Evolutionary conservation across 768 basidiomycete genomes (phyloP), one percentile per base, ranked within the genome.

Genomic region (Tricholomella constricta): DNA sequence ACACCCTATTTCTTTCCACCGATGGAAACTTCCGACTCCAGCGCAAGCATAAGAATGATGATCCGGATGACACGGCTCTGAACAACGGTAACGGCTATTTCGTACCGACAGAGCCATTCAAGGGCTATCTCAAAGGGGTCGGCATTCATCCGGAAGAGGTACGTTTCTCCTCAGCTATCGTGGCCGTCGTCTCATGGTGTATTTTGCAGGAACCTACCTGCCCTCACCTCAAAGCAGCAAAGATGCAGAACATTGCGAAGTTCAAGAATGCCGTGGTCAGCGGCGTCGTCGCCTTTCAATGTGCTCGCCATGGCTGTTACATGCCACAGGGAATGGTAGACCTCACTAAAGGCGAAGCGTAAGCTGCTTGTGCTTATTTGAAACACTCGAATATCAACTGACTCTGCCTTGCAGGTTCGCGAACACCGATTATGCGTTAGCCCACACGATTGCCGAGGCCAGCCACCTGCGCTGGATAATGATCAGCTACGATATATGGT

Each of bases 401-500:
- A 34, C 2, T 42, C 17, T 40, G 41, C 10, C 3, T 22, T 17
- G 10, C 36, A 69, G 67, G 2, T 69, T 53, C 52, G 47, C 52
- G 0, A 41, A 57, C 29, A 63, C 61, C 0, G 69, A 68, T 47
- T 66, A 61, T 36, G 65, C 63, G 2, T 37, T 70, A 4, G 54
- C 56, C 3, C 31, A 55, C 45, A 38, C 59, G 0, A 52, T 69
- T 17, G 14, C 31, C 4, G 38, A 43, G 23, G 25, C 38, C 2
- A 17, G 54, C 11, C 6, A 25, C 34, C 29, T 52, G 8, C 49
- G 59, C 6, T 62, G 56, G 51, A 64, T 67, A n/a, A 51, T 56
- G 45, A 37, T 67, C 2, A 62, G 57, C 44, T 72, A 69, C 40
- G 68, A 72, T 43, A 68, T 71, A 19, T 65, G 59, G 59, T 47